Percentiles rank a stretch among this genome's conserved stretches.
Evolutionary conservation across 148 eudicot genomes (phyloP).

Genomic region (Drosera capensis): DNA sequence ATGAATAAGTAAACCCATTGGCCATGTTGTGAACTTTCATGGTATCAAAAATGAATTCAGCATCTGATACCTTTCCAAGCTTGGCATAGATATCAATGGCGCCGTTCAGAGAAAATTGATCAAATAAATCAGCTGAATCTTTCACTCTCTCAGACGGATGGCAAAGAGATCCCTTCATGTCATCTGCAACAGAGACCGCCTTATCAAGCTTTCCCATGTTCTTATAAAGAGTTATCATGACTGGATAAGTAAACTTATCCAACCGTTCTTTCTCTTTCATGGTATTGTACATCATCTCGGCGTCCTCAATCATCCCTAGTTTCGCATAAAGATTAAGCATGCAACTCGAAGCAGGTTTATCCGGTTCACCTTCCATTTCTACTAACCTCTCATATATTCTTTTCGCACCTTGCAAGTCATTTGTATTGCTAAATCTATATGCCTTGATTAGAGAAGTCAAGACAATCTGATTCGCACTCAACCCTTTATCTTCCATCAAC

Average conservation of each 20-base stretch:
- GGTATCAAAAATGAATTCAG: no score
- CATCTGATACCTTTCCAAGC: no score
- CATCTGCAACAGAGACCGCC: slow-evolving; percentile 55
- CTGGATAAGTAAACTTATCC: slow-evolving; percentile 59
- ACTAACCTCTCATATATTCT: slow-evolving; percentile 42
- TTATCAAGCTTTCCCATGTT: slow-evolving; percentile 80
- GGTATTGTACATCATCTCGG: slow-evolving; percentile 37
- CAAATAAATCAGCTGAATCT: no score
- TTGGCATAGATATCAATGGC: no score
- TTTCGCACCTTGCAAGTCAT: slow-evolving; percentile 49
- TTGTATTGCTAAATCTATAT: slow-evolving; percentile 50
- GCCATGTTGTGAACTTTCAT: no score
- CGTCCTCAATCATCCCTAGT: slow-evolving; percentile 68
- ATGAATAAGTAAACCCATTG: no score
- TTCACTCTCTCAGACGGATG: no score
- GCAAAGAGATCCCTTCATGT: slow-evolving; percentile 59
- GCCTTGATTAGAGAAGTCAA: slow-evolving; percentile 77
- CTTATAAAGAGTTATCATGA: slow-evolving; percentile 63
- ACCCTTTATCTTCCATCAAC: slow-evolving; percentile 48
- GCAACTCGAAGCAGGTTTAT: slow-evolving; percentile 63
- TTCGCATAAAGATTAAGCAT: slow-evolving; percentile 72
- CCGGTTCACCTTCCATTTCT: slow-evolving; percentile 55
- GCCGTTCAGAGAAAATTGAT: no score
- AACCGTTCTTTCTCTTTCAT: slow-evolving; percentile 35
- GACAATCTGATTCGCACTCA: slow-evolving; percentile 46